Evolutionary conservation across 495 filamentous ascomycete genomes (phyloP).

Genomic region (Aspergillus incahuasiensis): DNA sequence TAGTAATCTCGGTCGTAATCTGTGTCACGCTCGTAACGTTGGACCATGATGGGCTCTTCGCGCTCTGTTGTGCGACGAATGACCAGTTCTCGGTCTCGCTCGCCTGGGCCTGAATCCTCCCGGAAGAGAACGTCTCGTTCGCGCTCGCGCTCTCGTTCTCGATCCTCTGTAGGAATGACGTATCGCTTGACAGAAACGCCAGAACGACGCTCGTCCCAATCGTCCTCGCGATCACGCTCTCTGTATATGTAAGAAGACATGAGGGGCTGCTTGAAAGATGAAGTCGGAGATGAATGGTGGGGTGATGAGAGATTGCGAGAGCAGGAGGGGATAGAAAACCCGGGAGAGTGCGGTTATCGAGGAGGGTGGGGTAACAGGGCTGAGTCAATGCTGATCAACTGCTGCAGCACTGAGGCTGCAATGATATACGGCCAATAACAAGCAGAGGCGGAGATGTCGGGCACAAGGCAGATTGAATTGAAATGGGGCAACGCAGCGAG

Average conservation of each 20-base stretch:
- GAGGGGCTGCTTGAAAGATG: slow-evolving; percentile 9
- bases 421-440: background rate
- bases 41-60: slow-evolving; percentile 35
- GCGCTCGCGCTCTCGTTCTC: slow-evolving; percentile 41
- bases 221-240: slow-evolving; percentile 42
- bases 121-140: slow-evolving; percentile 36
- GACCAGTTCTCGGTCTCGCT: slow-evolving; percentile 46
- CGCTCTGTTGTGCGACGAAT: slow-evolving; percentile 45
- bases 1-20: slow-evolving; percentile 50
- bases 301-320: background rate
- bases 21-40: slow-evolving; percentile 42
- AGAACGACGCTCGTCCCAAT: slow-evolving; percentile 40
- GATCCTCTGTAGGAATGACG: slow-evolving; percentile 44
- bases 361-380: slow-evolving; percentile 5
- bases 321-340: background rate
- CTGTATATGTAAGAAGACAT: slow-evolving; percentile 48
- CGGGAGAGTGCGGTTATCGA: background rate
- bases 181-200: slow-evolving; percentile 47
- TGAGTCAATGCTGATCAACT: background rate
- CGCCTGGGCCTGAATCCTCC: slow-evolving; percentile 32
- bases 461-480: slow-evolving; percentile 5
- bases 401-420: background rate
- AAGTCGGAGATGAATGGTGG: background rate
- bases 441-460: background rate
- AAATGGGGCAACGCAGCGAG: slow-evolving; percentile 1